A percentile compares a stretch with the other conserved stretches of the same genome.
Evolutionary conservation across 768 basidiomycete species (phyloP).

Genomic region (Mycena capillaripes): DNA sequence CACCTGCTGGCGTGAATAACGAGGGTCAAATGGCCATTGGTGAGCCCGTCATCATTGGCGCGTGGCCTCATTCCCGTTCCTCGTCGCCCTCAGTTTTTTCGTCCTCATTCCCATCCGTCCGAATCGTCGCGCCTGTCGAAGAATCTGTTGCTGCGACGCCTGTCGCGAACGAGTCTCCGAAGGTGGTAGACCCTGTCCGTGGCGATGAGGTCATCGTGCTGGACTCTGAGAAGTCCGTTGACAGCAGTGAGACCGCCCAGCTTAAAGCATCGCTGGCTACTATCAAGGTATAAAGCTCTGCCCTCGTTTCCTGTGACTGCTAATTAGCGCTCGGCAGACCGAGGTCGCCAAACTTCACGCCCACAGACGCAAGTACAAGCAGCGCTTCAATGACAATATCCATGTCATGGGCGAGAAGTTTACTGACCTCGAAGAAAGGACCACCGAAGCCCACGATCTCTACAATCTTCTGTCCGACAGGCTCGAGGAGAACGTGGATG

Average conservation of each 20-base stretch:
- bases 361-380: constrained; percentile 57
- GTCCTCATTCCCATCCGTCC: constrained; percentile 29
- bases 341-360: constrained; percentile 56
- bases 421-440: constrained; percentile 54
- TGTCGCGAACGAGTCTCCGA: constrained; percentile 22
- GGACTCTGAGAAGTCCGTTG: constrained; percentile 13
- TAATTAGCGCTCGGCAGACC: constrained; percentile 38
- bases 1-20: constrained; percentile 8
- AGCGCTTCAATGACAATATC: constrained; percentile 57
- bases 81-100: constrained; percentile 44
- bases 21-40: constrained; percentile 22
- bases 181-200: constrained; percentile 38
- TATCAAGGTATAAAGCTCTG: constrained; percentile 33
- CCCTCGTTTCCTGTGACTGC: neutral
- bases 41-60: constrained; percentile 58
- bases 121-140: constrained; percentile 15
- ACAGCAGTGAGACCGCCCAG: constrained; percentile 23
- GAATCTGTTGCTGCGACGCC: constrained; percentile 35
- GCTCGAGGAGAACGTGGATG: constrained; percentile 48
- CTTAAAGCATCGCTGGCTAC: constrained; percentile 31
- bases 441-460: constrained; percentile 54
- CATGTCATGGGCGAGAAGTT: constrained; percentile 57
- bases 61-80: constrained; percentile 57
- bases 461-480: constrained; percentile 53
- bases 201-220: constrained; percentile 12